These are phyloP conservation scores for Mucor racemosus DNA, from an alignment of 371 early-diverging fungal genomes.

Conservation along the genomic window DNA sequence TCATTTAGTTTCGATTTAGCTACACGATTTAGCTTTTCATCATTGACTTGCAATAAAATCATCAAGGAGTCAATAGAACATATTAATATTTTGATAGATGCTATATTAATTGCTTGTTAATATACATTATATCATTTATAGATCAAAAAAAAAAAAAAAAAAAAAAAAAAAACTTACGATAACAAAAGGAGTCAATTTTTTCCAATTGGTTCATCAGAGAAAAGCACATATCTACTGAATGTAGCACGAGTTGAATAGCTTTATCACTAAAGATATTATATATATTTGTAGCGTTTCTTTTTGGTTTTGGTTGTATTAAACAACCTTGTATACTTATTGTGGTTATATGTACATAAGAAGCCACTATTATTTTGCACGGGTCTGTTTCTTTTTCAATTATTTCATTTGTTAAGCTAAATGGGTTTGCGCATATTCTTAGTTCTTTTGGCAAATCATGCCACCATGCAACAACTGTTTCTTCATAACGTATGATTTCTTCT, in stretches of 20 bases:
- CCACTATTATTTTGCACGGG: constrained; percentile 10
- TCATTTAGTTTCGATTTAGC: constrained; percentile 14
- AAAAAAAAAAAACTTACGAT: constrained; percentile 17
- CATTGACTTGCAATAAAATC: constrained; percentile 1
- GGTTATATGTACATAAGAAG: constrained; percentile 1
- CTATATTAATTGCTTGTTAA: background rate
- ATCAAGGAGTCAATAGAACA: constrained; percentile 22
- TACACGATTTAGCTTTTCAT: background rate
- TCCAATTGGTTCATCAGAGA: constrained; percentile 9
- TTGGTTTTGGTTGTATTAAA: constrained; percentile 11
- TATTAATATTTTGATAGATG: constrained; percentile 11
- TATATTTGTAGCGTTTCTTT: background rate
- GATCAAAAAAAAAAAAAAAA: too few species aligned
- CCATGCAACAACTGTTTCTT: constrained; percentile 13
- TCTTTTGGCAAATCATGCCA: constrained; percentile 23
- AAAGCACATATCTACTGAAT: constrained; percentile 12
- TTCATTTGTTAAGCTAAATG: constrained; percentile 17
- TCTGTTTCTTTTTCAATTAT: constrained; percentile 10
- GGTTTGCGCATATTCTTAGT: constrained; percentile 13
- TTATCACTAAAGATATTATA: constrained; percentile 10
- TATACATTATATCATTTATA: background rate
- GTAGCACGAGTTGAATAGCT: constrained; percentile 8
- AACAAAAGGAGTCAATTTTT: constrained; percentile 4
- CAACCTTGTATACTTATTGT: constrained; percentile 13
- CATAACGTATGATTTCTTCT: constrained; percentile 18